Base-by-base conservation (phyloP, 495 filamentous ascomycete species). In the Penicillium taxi region DNA sequence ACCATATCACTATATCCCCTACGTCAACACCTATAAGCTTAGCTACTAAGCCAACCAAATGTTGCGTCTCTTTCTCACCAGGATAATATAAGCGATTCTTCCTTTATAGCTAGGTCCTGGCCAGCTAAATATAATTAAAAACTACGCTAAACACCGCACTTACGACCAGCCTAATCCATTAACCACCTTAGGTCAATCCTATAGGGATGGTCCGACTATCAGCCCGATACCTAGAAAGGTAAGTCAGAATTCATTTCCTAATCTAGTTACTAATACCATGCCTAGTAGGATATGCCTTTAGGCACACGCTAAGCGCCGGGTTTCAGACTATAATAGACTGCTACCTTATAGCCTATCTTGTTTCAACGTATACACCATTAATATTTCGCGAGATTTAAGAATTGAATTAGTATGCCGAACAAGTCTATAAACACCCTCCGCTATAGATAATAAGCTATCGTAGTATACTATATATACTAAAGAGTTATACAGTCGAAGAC, bases 161-260 rank as follows among this genome's bases (percentile, higher is more conserved):
- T 32, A 15, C 7, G 30, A 20, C 30, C 17, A 32, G 30, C 30
- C 30, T 11, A 18, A 20, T 32, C 8, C 17, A 32, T 31, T 18
- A 20, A 32, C 17, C 30, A 2, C 30, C 16, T 20, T 18, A 21
- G 30, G 30, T 32, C 16, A 30, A 30, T 17, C 9, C 28, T 30
- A 15, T 12, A 32, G 16, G 17, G 6, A 11, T 32, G 16, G 17
- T 20, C 8, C 16, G 21, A 12, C 16, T n/a, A 11, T 32, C 30
- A 32, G 30, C 30, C 16, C 17, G 5, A 11, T 32, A 32, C 17
- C 30, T 18, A 11, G 30, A 32, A 18, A 32, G 15, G 30, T 32
- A 11, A 32, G 30, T 32, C 16, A 32, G 30, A 20, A 20, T 8
- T 21, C 17, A 5, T 32, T 32, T 32, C 15, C 30, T 32, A 3